Evolutionary conservation across 2,329 filamentous ascomycete genomes (phyloP).

Genomic region (Clonostachys rhizophaga): DNA sequence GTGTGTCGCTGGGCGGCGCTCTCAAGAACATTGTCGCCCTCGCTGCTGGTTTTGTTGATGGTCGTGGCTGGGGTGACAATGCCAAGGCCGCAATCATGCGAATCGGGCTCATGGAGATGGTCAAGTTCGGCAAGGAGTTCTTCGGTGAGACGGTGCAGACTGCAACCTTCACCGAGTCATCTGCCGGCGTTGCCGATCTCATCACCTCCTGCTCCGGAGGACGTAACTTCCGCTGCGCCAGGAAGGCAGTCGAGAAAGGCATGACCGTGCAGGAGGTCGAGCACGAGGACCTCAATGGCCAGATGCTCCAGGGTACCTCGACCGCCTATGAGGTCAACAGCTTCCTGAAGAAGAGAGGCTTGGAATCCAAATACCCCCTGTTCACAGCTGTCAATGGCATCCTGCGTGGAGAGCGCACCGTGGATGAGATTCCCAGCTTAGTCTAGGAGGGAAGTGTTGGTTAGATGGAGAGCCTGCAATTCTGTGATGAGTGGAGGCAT

Average conservation of each 20-base stretch:
- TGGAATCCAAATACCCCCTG: slow-evolving; percentile 82
- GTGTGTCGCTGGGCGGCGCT: slow-evolving; percentile 89
- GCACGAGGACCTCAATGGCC: slow-evolving; percentile 84
- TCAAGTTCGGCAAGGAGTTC: slow-evolving; percentile 91
- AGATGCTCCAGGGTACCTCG: slow-evolving; percentile 91
- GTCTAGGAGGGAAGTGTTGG: slow-evolving; percentile 30
- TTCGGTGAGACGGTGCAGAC: slow-evolving; percentile 78
- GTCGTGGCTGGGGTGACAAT: slow-evolving; percentile 96
- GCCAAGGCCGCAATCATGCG: slow-evolving; percentile 99
- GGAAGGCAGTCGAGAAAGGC: slow-evolving; percentile 76
- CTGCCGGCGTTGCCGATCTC: slow-evolving; percentile 88
- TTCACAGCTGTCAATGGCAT: slow-evolving; percentile 87
- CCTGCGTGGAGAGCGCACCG: slow-evolving; percentile 68
- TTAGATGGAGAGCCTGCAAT: neutral
- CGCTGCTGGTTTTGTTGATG: slow-evolving; percentile 91
- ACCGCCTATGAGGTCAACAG: slow-evolving; percentile 89
- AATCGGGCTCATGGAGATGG: slow-evolving; percentile 92
- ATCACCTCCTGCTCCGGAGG: slow-evolving; percentile 93
- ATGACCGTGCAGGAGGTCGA: slow-evolving; percentile 85
- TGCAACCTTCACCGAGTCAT: slow-evolving; percentile 94
- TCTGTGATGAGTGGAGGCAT: no score
- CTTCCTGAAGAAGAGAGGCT: slow-evolving; percentile 74
- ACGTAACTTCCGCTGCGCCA: slow-evolving; percentile 91
- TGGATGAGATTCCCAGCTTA: slow-evolving; percentile 75
- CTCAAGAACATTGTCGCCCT: slow-evolving; percentile 96